Base-by-base conservation (phyloP, 768 basidiomycete species). In the Clitopilus hobsonii region DNA sequence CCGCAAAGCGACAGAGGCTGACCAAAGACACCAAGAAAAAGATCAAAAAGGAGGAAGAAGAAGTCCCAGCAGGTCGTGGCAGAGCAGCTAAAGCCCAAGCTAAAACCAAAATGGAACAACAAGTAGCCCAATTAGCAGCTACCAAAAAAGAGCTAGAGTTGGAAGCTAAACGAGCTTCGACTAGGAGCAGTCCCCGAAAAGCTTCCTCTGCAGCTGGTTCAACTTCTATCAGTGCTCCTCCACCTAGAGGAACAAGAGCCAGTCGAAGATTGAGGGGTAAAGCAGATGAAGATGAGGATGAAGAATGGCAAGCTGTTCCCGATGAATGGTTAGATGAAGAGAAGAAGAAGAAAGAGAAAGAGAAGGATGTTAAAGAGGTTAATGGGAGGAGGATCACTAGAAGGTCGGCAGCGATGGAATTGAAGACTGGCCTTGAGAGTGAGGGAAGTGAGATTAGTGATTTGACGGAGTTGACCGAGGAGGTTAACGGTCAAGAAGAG, bases 271-370 rank as follows among this genome's bases (percentile, higher is more conserved):
- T 91, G 56, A 74, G 87, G 41, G 84, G 84, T 14, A 55, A 71
- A 4, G 63, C 66, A 38, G 75, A 80, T 24, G 83, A 84, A 5
- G 84, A 79, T 2, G 66, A 70, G 38, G 76, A 81, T n/a, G 85
- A 84, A 2, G 86, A 82, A 60, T 93, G 90, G 91, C 88, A 93
- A 68, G 75, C 81, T 54, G 79, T 93, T 23, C 91, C 91, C 0
- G 79, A 85, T 7, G 89, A 89, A 62, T 92, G 89, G 90, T 63
- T 87, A 56, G 64, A 76, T 55, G 56, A 49, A 14, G 58, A 25
- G 2, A n/a, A n/a, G n/a, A n/a, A n/a, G n/a, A n/a, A n/a, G n/a
- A n/a, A n/a, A n/a, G n/a, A n/a, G n/a, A n/a, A n/a, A n/a, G n/a
- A n/a, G n/a, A n/a, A n/a, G n/a, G n/a, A n/a, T n/a, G n/a, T n/a